These are phyloP conservation scores for Senna siamea DNA, from an alignment of 306 rosid species.

Conservation along the genomic window DNA sequence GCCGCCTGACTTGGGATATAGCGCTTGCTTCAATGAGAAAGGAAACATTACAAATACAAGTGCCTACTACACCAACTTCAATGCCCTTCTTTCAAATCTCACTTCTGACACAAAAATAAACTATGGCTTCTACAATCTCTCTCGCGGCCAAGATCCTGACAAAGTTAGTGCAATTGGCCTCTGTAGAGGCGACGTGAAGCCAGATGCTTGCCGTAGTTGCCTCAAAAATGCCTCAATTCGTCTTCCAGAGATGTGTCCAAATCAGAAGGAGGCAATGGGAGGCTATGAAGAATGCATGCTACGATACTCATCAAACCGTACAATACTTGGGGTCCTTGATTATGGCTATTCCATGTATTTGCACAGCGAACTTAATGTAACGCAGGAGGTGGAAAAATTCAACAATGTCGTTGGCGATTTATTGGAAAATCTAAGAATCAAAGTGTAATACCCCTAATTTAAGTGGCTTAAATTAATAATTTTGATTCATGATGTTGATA, in stretches of 20 bases:
- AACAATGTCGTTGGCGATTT: not conserved
- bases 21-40: not conserved
- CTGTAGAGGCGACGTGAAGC: conserved; percentile 38
- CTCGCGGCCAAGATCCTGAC: conserved; percentile 25
- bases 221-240: conserved; percentile 17
- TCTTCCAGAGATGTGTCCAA: not conserved
- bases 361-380: not conserved
- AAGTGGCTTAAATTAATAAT: too few species aligned
- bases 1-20: too few species aligned
- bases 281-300: not conserved
- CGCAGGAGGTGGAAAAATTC: not conserved
- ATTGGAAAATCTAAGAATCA: not conserved
- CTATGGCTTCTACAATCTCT: conserved; percentile 35
- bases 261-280: conserved; percentile 13
- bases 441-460: too few species aligned
- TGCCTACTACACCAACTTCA: conserved; percentile 40
- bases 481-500: too few species aligned
- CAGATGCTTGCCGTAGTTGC: conserved; percentile 36
- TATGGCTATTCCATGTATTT: not conserved
- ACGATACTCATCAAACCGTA: conserved; percentile 1
- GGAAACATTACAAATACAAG: conserved; percentile 43
- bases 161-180: conserved; percentile 20
- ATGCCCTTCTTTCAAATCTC: conserved; percentile 36
- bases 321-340: not conserved
- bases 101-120: not conserved